Evolutionary conservation across 176 grass and related monocot genomes (phyloP).

Genomic region (Otatea glauca): DNA sequence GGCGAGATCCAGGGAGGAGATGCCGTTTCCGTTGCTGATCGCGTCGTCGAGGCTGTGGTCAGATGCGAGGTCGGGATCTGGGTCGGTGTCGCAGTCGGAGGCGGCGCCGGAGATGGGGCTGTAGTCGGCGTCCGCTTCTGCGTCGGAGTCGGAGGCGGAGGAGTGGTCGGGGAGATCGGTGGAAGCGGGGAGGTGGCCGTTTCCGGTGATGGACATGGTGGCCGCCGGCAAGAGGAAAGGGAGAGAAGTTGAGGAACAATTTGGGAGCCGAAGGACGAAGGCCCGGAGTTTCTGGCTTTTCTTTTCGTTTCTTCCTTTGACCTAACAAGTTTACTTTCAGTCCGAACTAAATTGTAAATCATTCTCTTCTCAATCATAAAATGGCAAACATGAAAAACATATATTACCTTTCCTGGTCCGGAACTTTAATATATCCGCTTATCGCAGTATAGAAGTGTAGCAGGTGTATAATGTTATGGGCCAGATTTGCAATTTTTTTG

Average conservation of each 20-base stretch:
- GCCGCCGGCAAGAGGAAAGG: background rate
- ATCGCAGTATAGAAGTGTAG: too few relatives aligned
- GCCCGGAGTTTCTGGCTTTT: too few relatives aligned
- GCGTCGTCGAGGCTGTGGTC: slow-evolving; percentile 39
- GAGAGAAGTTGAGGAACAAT: background rate
- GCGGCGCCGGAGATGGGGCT: slow-evolving; percentile 42
- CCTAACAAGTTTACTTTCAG: too few relatives aligned
- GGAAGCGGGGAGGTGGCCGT: slow-evolving; percentile 53
- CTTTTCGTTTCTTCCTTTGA: too few relatives aligned
- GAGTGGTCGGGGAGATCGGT: slow-evolving; percentile 31
- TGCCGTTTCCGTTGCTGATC: slow-evolving; percentile 38
- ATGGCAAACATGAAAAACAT: too few relatives aligned
- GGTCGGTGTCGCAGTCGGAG: background rate
- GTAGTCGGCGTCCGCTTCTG: slow-evolving; percentile 20
- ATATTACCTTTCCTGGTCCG: too few relatives aligned
- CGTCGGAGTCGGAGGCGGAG: slow-evolving; percentile 39
- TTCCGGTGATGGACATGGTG: slow-evolving; percentile 57
- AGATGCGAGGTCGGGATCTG: slow-evolving; percentile 42
- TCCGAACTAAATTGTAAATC: too few relatives aligned
- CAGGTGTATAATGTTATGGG: too few relatives aligned
- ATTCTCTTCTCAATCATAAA: too few relatives aligned
- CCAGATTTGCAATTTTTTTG: too few relatives aligned
- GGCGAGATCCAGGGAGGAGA: slow-evolving; percentile 47
- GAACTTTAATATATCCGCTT: too few relatives aligned
- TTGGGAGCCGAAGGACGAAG: too few relatives aligned